phyloP scores from a whole-genome alignment of 129 eudicot genomes.

The Lonicera japonica region DNA sequence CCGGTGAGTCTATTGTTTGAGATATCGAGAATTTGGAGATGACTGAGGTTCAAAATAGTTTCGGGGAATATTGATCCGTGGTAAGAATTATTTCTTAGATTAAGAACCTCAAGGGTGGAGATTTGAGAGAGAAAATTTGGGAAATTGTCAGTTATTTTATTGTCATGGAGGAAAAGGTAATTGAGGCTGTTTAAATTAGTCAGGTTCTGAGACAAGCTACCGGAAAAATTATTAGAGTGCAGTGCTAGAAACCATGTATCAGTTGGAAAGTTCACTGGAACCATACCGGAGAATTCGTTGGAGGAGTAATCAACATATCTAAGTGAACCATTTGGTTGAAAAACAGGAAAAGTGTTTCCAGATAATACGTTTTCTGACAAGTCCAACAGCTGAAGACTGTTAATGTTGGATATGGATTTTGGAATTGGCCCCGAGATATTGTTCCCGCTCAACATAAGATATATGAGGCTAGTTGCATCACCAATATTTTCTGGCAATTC shows the following conservation, averaged over 20 bases:
- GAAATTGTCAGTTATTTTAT: constrained; percentile 11
- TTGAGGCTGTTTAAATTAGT: constrained; percentile 3
- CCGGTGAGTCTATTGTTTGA: constrained; percentile 15
- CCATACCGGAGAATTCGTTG: constrained; percentile 13
- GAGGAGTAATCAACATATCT: constrained; percentile 12
- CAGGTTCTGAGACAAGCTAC: constrained; percentile 13
- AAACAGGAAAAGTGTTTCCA: constrained; percentile 14
- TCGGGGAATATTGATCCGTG: constrained; percentile 6
- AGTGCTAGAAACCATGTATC: constrained; percentile 7
- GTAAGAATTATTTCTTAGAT: constrained; percentile 12
- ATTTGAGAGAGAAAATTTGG: constrained; percentile 8
- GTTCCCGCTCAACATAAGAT: constrained; percentile 15
- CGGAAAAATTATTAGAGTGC: constrained; percentile 12
- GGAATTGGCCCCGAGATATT: constrained; percentile 19
- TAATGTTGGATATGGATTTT: constrained; percentile 3
- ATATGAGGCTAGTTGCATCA: constrained; percentile 3
- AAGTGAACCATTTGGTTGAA: constrained; percentile 5
- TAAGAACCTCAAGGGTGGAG: constrained; percentile 8
- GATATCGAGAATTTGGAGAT: constrained; percentile 15
- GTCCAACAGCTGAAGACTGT: constrained; percentile 14
- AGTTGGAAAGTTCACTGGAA: constrained; percentile 9
- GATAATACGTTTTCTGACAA: constrained; percentile 17
- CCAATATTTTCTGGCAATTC: constrained; percentile 20
- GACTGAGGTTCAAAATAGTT: constrained; percentile 2
- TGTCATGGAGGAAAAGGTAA: constrained; percentile 20